These are phyloP conservation scores for Camellia oleifera DNA, from an alignment of 179 eudicot genomes.

Conservation along the genomic window DNA sequence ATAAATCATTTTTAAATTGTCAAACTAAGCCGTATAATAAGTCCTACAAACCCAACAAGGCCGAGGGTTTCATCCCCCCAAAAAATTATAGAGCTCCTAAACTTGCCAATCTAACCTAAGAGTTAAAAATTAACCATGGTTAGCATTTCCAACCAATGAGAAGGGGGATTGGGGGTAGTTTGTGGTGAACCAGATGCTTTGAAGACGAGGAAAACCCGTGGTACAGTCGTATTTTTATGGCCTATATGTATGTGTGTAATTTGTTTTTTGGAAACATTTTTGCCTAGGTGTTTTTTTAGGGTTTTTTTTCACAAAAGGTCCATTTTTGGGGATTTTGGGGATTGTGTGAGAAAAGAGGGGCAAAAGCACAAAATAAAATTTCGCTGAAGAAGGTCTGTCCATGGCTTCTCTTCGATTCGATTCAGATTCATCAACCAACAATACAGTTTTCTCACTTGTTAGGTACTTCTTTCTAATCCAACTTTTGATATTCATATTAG, in stretches of 20 bases:
- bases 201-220: background rate
- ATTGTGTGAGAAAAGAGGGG: conserved; percentile 8
- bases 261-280: background rate
- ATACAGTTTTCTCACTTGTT: background rate
- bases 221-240: background rate
- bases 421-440: conserved; percentile 3
- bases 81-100: too few relatives aligned
- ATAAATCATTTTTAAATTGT: too few relatives aligned
- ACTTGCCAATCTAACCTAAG: background rate
- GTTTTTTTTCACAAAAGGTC: background rate
- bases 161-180: too few relatives aligned
- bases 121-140: conserved; percentile 1
- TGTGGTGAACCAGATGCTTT: background rate
- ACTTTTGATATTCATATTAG: background rate
- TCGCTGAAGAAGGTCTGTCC: background rate
- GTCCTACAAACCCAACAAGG: too few relatives aligned
- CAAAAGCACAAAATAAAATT: background rate
- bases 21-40: too few relatives aligned
- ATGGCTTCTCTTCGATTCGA: conserved; percentile 12
- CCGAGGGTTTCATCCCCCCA: too few relatives aligned
- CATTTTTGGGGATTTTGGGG: background rate
- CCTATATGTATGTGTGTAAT: background rate
- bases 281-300: background rate
- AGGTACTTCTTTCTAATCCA: conserved; percentile 11
- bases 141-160: background rate